Evolutionary conservation across 139 green algal genomes (phyloP), one percentile per base, ranked within the genome.

Genomic region (Chlorella sp.): DNA sequence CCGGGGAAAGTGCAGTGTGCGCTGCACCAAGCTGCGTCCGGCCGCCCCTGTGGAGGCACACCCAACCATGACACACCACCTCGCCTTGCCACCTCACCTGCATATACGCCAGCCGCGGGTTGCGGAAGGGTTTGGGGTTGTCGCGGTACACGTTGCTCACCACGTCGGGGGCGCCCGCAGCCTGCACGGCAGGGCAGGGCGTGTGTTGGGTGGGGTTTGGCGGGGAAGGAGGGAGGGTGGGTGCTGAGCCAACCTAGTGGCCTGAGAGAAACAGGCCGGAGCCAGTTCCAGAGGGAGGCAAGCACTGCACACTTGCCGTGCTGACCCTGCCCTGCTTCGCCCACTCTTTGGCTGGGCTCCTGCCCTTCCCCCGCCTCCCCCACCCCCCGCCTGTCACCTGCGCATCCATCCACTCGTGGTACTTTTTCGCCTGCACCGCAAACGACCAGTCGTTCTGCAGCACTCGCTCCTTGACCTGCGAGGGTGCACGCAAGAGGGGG

Each of bases 381-480:
- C 76, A 61, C n/a, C 11, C 12, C 53, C 85, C 9, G 78, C 78
- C 34, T 12, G 48, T 40, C 73, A 92, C 89, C 81, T 90, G 80
- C 14, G 89, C 64, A 42, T 87, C 32, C 88, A 94, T 93, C 92
- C 93, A 96, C 2, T 78, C 42, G 16, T 93, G 73, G 73, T 94
- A 94, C 68, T 93, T 93, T 19, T 80, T 30, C 0, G 95, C 95
- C 64, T 92, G 92, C 30, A 91, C 30, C 3, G 91, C 73, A 68
- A 91, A 90, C 0, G 81, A 83, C 64, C 89, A 94, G 26, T 91
- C 91, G 40, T 90, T 93, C 22, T 92, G 73, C 34, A 97, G 86
- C 90, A 95, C 85, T 68, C 90, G 69, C 30, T 87, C 83, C 88
- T 97, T 97, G 75, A 96, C 91, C 84, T 88, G 84, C 60, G 68